phyloP scores from a whole-genome alignment of 306 rosid species.

The Alnus rubra region DNA sequence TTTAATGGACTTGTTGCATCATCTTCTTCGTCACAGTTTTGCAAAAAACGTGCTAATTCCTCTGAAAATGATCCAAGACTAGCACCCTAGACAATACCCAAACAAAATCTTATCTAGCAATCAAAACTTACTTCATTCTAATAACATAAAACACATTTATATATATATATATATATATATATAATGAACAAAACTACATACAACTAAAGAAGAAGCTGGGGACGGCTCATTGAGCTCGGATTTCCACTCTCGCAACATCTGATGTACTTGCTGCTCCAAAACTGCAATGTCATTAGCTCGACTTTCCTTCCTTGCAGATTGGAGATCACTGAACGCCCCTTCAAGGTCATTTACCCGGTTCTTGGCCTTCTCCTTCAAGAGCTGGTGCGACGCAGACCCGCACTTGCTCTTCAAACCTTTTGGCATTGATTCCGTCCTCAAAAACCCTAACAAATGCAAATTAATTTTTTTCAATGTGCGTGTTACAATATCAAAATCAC shows the following conservation, averaged over 20 bases:
- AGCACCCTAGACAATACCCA: slow-evolving; percentile 58
- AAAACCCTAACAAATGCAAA: slow-evolving; percentile 27
- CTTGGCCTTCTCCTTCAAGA: slow-evolving; percentile 84
- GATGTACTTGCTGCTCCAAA: slow-evolving; percentile 86
- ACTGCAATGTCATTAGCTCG: slow-evolving; percentile 59
- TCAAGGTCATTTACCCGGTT: slow-evolving; percentile 78
- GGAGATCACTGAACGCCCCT: slow-evolving; percentile 70
- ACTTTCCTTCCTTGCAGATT: slow-evolving; percentile 79
- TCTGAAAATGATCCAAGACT: slow-evolving; percentile 75
- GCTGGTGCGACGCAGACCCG: slow-evolving; percentile 67
- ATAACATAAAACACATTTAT: not conserved
- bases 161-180: too few relatives aligned
- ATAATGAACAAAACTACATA: slow-evolving; percentile 20
- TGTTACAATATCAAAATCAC: not conserved
- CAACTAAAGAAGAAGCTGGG: slow-evolving; percentile 73
- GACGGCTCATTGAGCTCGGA: slow-evolving; percentile 78
- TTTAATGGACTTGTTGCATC: slow-evolving; percentile 87
- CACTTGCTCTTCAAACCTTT: slow-evolving; percentile 57
- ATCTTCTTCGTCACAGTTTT: slow-evolving; percentile 76
- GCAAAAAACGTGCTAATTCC: slow-evolving; percentile 72
- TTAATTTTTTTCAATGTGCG: not conserved
- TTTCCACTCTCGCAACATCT: slow-evolving; percentile 91
- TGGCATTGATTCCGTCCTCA: slow-evolving; percentile 52
- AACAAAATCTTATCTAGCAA: slow-evolving; percentile 32
- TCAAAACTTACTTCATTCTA: slow-evolving; percentile 18